A percentile compares a stretch with the other conserved stretches of the same genome.
Conservation (phyloP, 2,329 filamentous ascomycete genomes). For the Lanzia echinophila region DNA sequence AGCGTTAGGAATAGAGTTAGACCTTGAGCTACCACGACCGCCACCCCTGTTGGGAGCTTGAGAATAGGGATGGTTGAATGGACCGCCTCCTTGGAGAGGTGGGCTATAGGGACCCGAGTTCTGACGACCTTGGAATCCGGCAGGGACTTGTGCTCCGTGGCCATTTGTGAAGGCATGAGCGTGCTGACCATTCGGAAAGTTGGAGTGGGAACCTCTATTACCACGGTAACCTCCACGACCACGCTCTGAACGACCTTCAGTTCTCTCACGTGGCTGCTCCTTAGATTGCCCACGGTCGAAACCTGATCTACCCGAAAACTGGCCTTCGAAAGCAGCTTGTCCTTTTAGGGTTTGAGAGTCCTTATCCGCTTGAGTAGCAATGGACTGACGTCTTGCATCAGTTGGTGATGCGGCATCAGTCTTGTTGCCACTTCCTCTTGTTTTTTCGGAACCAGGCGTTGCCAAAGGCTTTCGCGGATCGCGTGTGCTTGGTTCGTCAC, state of each 20-base stretch:
- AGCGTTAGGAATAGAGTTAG: slow-evolving; percentile 55
- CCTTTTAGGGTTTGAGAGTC: slow-evolving; percentile 20
- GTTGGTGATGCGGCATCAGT: slow-evolving; percentile 19
- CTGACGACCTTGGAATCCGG: slow-evolving; percentile 26
- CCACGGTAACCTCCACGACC: slow-evolving; percentile 40
- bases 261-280: slow-evolving; percentile 30
- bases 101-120: slow-evolving; percentile 30
- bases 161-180: slow-evolving; percentile 36
- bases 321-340: slow-evolving; percentile 18
- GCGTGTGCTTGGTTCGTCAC: slow-evolving; percentile 18
- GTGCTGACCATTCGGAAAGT: slow-evolving; percentile 29
- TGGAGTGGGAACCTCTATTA: slow-evolving; percentile 35
- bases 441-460: slow-evolving; percentile 21
- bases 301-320: slow-evolving; percentile 18
- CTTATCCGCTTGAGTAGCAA: slow-evolving; percentile 28
- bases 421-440: slow-evolving; percentile 18
- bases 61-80: slow-evolving; percentile 28
- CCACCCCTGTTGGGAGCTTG: slow-evolving; percentile 28
- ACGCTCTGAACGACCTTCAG: slow-evolving; percentile 35
- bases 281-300: slow-evolving; percentile 28
- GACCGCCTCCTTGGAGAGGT: slow-evolving; percentile 33
- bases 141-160: slow-evolving; percentile 27
- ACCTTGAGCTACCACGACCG: slow-evolving; percentile 46
- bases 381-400: slow-evolving; percentile 29
- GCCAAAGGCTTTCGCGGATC: slow-evolving; percentile 23